These are phyloP conservation scores for Rhizopogon roseolus DNA, from an alignment of 768 basidiomycete genomes.

Conservation along the genomic window DNA sequence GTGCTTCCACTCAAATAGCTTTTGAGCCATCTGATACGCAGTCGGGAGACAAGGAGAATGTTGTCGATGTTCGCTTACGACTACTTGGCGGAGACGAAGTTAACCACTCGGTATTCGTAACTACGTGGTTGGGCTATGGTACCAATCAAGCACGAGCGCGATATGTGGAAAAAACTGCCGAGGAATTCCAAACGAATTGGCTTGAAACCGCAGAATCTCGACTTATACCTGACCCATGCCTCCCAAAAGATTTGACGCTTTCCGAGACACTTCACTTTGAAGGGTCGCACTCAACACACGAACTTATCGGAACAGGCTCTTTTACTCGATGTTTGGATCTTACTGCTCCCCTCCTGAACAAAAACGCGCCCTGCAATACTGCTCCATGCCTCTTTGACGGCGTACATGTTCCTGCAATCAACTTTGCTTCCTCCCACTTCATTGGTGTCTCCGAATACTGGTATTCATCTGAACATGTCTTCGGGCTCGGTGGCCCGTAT, in stretches of 20 bases:
- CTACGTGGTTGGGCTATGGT: constrained; percentile 98
- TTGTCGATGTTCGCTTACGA: constrained; percentile 78
- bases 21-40: constrained; percentile 80
- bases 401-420: constrained; percentile 88
- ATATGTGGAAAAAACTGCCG: constrained; percentile 70
- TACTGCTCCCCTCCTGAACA: constrained; percentile 79
- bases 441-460: constrained; percentile 99
- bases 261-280: constrained; percentile 46
- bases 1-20: constrained; percentile 97
- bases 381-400: constrained; percentile 92
- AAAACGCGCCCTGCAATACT: constrained; percentile 76
- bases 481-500: constrained; percentile 91
- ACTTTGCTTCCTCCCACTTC: constrained; percentile 90
- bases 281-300: constrained; percentile 47
- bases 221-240: constrained; percentile 80
- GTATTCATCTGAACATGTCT: constrained; percentile 98
- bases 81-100: constrained; percentile 84
- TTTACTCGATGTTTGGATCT: constrained; percentile 78
- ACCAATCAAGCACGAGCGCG: constrained; percentile 96
- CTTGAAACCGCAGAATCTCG: constrained; percentile 17
- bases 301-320: constrained; percentile 80
- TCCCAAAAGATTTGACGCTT: constrained; percentile 71
- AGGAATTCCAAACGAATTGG: constrained; percentile 25
- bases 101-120: constrained; percentile 90
- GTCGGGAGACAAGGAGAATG: constrained; percentile 41